A percentile compares a stretch with the other conserved stretches of the same genome.
Evolutionary conservation across 805 yeast genomes (phyloP).

Genomic region (Hanseniaspora mollemarum): DNA sequence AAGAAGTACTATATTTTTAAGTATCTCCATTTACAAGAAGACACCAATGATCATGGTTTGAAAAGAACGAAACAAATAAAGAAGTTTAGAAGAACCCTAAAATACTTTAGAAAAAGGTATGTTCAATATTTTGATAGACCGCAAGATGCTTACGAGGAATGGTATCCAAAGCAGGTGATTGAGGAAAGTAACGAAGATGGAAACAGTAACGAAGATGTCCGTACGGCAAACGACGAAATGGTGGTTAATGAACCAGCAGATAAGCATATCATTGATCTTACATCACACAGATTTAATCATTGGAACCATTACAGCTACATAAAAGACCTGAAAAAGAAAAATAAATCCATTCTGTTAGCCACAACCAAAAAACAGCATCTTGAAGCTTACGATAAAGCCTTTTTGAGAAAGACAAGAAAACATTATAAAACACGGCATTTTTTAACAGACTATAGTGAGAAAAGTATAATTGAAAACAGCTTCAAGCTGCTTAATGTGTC

Average conservation of each 20-base stretch:
- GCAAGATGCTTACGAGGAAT: conserved; percentile 26
- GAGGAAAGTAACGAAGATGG: not conserved
- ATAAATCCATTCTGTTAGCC: not conserved
- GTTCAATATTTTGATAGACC: conserved; percentile 26
- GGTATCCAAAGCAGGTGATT: conserved; percentile 19
- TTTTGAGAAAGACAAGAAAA: not conserved
- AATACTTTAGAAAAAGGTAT: conserved; percentile 21
- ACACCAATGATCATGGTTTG: not conserved
- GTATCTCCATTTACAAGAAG: not conserved
- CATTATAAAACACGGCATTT: conserved; percentile 10
- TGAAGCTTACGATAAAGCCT: conserved; percentile 7
- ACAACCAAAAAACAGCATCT: conserved; percentile 8
- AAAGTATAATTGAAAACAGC: conserved; percentile 1
- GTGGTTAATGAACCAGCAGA: not conserved
- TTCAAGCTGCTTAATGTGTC: conserved; percentile 17
- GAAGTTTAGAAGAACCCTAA: conserved; percentile 1
- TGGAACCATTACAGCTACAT: not conserved
- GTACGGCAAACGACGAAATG: no score
- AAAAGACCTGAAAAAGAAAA: conserved; percentile 9
- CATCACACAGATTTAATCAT: conserved; percentile 4
- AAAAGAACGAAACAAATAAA: not conserved
- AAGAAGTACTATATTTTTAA: conserved; percentile 12
- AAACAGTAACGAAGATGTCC: not conserved
- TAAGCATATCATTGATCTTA: not conserved
- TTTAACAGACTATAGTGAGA: conserved; percentile 10